Evolutionary conservation across 768 basidiomycete species (phyloP).

Genomic region (Xerocomellus amylosporus): DNA sequence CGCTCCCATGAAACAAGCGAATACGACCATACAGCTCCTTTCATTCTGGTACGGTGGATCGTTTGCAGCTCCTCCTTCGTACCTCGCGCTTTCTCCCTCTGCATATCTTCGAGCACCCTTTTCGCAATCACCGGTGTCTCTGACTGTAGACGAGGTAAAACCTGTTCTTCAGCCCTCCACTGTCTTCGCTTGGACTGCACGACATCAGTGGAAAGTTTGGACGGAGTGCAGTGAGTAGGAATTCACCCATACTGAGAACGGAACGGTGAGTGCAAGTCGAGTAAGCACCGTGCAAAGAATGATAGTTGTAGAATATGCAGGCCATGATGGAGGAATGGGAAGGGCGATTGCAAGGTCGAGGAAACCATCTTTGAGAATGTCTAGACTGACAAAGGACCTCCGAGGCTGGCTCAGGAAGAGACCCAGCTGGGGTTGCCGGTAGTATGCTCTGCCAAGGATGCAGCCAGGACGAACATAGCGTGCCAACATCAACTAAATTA

Average conservation of each 20-base stretch:
- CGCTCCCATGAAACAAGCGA: background rate
- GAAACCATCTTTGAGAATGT: conserved; percentile 57
- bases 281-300: conserved; percentile 62
- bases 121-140: conserved; percentile 42
- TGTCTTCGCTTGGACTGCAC: conserved; percentile 59
- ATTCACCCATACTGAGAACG: conserved; percentile 73
- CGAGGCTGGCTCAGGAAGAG: conserved; percentile 1
- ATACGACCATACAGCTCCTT: conserved; percentile 41
- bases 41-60: conserved; percentile 47
- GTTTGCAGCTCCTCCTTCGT: conserved; percentile 50
- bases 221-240: background rate
- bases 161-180: conserved; percentile 57
- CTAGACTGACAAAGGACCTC: conserved; percentile 26
- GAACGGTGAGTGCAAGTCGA: conserved; percentile 59
- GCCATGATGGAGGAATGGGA: conserved; percentile 66
- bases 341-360: conserved; percentile 73
- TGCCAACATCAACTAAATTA: conserved; percentile 25
- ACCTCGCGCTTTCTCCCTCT: conserved; percentile 49
- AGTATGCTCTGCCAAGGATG: conserved; percentile 6
- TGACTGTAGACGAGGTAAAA: conserved; percentile 53
- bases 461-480: conserved; percentile 15
- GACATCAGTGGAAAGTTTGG: conserved; percentile 15
- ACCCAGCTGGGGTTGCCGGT: conserved; percentile 3
- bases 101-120: conserved; percentile 47
- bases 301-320: conserved; percentile 73